A percentile compares a stretch with the other conserved stretches of the same genome.
These are phyloP conservation scores for Cunninghamia lanceolata DNA, from an alignment of 75 land plant genomes.

Conservation along the genomic window DNA sequence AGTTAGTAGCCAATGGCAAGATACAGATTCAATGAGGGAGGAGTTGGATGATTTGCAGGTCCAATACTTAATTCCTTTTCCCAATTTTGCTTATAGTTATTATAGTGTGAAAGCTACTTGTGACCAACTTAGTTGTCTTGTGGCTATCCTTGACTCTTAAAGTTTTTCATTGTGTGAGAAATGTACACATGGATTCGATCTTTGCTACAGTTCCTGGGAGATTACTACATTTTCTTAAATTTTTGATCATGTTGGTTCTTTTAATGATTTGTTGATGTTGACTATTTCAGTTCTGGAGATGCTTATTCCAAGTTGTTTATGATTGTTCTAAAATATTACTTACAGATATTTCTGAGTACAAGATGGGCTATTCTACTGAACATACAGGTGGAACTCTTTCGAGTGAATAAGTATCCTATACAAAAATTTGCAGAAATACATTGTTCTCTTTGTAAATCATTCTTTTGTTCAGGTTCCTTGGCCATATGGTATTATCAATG, in stretches of 20 bases:
- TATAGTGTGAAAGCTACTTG: neutral
- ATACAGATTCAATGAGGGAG: constrained; percentile 98
- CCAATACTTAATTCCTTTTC: neutral
- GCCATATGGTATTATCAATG: neutral
- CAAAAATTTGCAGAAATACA: neutral
- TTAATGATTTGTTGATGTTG: neutral
- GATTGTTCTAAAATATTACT: neutral
- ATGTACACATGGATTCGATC: neutral
- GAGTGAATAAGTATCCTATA: constrained; percentile 82
- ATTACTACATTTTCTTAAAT: neutral
- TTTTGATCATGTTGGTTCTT: neutral
- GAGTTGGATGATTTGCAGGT: constrained; percentile 99
- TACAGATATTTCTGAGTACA: constrained; percentile 96
- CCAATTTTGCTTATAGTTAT: neutral
- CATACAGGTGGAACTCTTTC: constrained; percentile 94
- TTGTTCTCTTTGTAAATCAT: constrained; percentile 5
- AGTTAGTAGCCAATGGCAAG: constrained; percentile 96
- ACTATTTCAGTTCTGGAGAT: neutral
- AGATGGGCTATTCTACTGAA: constrained; percentile 97
- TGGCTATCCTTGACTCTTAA: neutral
- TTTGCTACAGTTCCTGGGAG: neutral
- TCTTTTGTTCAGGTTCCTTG: neutral
- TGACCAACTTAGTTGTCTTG: neutral
- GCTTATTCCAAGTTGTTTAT: neutral
- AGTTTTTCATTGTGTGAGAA: constrained; percentile 3